Percentiles rank a stretch among this genome's conserved stretches.
These are phyloP conservation scores for Apocynum venetum DNA, from an alignment of 257 asterid genomes.

Conservation along the genomic window DNA sequence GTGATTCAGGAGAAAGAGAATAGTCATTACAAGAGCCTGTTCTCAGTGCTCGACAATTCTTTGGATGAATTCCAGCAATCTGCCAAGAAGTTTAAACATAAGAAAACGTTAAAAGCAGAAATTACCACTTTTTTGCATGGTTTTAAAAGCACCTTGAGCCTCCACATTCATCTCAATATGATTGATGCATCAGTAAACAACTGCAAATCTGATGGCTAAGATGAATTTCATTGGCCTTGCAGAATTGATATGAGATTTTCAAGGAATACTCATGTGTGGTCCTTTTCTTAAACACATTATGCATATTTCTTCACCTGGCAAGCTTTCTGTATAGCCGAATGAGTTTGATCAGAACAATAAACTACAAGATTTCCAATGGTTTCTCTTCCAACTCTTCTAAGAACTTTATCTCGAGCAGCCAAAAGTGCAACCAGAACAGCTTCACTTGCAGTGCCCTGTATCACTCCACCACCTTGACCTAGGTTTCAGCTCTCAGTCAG, in stretches of 20 bases:
- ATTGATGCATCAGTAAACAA: neutral
- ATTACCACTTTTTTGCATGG: neutral
- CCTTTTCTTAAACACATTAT: neutral
- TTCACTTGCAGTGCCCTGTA: constrained; percentile 95
- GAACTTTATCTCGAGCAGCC: constrained; percentile 82
- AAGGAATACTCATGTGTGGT: neutral
- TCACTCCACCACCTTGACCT: constrained; percentile 94
- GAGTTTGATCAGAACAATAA: constrained; percentile 86
- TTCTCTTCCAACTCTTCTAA: constrained; percentile 67
- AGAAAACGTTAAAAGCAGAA: neutral
- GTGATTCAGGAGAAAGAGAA: constrained; percentile 67
- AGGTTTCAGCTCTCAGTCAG: constrained; percentile 25
- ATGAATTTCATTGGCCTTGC: neutral
- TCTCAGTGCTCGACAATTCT: constrained; percentile 66
- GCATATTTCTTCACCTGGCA: constrained; percentile 65
- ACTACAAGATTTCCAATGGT: constrained; percentile 66
- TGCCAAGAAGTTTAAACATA: constrained; percentile 30
- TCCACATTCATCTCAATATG: neutral
- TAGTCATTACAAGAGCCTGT: constrained; percentile 59
- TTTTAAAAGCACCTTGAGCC: neutral
- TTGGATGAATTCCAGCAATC: constrained; percentile 82
- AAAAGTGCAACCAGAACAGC: constrained; percentile 81
- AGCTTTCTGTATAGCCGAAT: constrained; percentile 71
- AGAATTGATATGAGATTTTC: neutral
- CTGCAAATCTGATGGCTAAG: neutral